Percentiles rank a stretch among this genome's conserved stretches.
These are phyloP conservation scores for Vitis cinerea DNA, from an alignment of 164 flowering plant species.

Conservation along the genomic window DNA sequence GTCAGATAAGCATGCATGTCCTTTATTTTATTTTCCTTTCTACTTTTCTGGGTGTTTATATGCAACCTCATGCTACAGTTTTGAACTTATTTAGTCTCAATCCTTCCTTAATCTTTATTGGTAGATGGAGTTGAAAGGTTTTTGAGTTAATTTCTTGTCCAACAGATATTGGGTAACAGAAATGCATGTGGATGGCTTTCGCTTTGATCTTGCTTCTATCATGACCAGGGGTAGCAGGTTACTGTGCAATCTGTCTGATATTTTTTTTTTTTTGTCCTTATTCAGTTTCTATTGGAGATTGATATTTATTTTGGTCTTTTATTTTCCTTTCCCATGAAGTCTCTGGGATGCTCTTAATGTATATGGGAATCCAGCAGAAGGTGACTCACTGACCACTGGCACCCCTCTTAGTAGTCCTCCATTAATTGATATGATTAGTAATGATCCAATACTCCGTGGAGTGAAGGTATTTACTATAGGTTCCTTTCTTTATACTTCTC, in stretches of 20 bases:
- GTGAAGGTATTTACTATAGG: conserved; percentile 59
- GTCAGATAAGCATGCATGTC: too few species aligned
- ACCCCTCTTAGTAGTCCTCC: conserved; percentile 86
- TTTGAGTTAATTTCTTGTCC: conserved; percentile 6
- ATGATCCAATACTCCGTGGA: conserved; percentile 85
- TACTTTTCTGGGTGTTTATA: too few species aligned
- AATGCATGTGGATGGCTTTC: conserved; percentile 98
- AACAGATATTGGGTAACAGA: conserved; percentile 95
- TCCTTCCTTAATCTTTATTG: too few species aligned
- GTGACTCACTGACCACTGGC: conserved; percentile 73
- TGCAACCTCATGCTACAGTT: too few species aligned
- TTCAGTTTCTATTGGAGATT: conserved; percentile 7
- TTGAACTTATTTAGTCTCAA: too few species aligned
- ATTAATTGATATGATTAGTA: conserved; percentile 86
- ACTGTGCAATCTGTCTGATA: conserved; percentile 11
- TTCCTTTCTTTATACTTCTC: background rate
- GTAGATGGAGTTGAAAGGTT: background rate
- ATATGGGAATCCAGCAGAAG: conserved; percentile 62
- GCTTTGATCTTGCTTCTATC: conserved; percentile 98
- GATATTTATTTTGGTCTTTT: conserved; percentile 1
- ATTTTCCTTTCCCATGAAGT: conserved; percentile 24
- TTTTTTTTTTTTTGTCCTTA: conserved; percentile 13
- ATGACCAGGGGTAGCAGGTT: conserved; percentile 95
- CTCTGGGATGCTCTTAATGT: conserved; percentile 90
- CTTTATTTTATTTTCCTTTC: too few species aligned